phyloP scores from a whole-genome alignment of 2,329 filamentous ascomycete species.

The Arthrinium phaeospermum region DNA sequence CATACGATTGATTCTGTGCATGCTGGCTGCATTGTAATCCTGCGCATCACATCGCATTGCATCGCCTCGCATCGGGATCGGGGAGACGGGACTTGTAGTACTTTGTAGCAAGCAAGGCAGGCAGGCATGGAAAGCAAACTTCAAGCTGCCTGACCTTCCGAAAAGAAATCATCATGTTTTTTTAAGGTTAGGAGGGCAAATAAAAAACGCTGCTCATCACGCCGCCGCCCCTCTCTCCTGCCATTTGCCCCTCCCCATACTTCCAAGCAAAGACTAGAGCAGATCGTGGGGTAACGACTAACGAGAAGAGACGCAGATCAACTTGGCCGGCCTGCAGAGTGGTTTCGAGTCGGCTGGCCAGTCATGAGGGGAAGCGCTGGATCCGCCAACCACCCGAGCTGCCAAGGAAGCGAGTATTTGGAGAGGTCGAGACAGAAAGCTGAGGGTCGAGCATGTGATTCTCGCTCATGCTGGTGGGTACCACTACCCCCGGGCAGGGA shows the following conservation, averaged over 20 bases:
- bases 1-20: neutral
- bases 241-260: neutral
- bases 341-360: slow-evolving; percentile 5
- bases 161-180: neutral
- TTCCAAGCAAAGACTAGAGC: neutral
- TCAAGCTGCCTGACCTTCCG: neutral
- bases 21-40: neutral
- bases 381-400: neutral
- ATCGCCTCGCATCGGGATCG: slow-evolving; percentile 4
- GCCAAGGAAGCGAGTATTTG: neutral
- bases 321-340: neutral
- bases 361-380: neutral
- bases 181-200: neutral
- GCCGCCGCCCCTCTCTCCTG: neutral
- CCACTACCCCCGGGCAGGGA: neutral
- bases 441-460: slow-evolving; percentile 10
- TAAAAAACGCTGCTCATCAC: neutral
- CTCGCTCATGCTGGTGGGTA: neutral
- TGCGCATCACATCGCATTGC: neutral
- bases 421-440: neutral
- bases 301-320: slow-evolving; percentile 7
- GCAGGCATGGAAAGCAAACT: neutral
- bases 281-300: slow-evolving; percentile 17
- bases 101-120: neutral
- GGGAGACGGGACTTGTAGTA: neutral